Evolutionary conservation across 441 rosid species (phyloP), one percentile per base, ranked within the genome.

Genomic region (Pelargonium australe): DNA sequence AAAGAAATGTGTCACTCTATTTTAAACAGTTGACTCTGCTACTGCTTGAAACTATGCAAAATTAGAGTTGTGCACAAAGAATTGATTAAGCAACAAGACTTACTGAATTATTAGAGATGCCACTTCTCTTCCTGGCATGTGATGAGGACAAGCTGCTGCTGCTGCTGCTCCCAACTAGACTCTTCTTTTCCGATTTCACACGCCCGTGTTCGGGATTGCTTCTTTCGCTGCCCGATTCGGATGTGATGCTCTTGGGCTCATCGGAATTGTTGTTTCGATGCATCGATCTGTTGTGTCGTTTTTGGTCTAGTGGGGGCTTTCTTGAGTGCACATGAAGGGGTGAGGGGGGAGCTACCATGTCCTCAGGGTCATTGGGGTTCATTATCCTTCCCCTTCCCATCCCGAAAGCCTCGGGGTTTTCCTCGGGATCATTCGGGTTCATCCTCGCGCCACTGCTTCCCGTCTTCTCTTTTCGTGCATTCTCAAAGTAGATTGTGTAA

Each of bases 371-470:
- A 12, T 76, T 53, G 2, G 60, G 60, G 20, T 53, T 53, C 68
- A 0, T 37, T 31, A 31, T 53, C 51, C 8, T 14, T 65, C 76
- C 64, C 43, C 28, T 65, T 41, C 53, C 60, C 0, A 20, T 25
- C 73, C 64, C 19, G 68, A 83, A 79, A 11, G 81, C 85, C 64
- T 80, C 82, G 4, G 80, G 89, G 72, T 82, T 85, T 76, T 85
- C 79, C 72, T 79, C 70, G 0, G 89, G 89, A 70, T 87, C 87
- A 70, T 81, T 83, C 0, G 86, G 87, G 76, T 83, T 87, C 74
- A 79, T 80, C 72, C 44, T 78, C 43, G 40, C 63, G 0, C 80
- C 81, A 0, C 8, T 16, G 60, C 60, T 19, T 16, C 20, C 60
- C 2, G 65, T 61, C 65, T 67, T 83, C 40, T 78, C 87, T 73